phyloP scores from a whole-genome alignment of 1,139 yeast species.

The Geotrichum phurueaensis region DNA sequence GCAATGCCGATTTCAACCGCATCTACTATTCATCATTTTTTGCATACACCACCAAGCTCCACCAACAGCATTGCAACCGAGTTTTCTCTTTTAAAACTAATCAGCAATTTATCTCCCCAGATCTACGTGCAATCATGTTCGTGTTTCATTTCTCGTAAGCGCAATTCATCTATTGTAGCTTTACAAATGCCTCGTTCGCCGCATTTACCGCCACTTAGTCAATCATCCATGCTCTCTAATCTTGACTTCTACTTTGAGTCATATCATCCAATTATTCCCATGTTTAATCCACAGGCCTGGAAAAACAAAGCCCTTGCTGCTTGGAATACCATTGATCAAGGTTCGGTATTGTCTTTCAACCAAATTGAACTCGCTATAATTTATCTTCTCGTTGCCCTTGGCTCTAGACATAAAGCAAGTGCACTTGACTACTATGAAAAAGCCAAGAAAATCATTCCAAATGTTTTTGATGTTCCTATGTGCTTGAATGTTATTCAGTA shows the following conservation, averaged over 20 bases:
- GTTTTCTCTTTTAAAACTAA: background rate
- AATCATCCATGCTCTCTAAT: constrained; percentile 21
- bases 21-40: background rate
- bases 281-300: constrained; percentile 24
- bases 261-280: constrained; percentile 22
- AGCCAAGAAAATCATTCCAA: constrained; percentile 3
- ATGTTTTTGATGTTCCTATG: constrained; percentile 7
- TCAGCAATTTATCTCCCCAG: background rate
- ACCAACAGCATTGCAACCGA: background rate
- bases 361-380: constrained; percentile 24
- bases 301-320: constrained; percentile 22
- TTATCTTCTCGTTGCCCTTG: constrained; percentile 23
- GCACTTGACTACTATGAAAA: constrained; percentile 5
- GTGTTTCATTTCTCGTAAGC: background rate
- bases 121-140: background rate
- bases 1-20: background rate
- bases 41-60: background rate
- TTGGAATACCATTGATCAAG: constrained; percentile 24
- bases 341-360: constrained; percentile 12
- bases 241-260: constrained; percentile 20
- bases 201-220: constrained; percentile 17
- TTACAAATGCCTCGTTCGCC: background rate
- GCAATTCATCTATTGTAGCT: background rate
- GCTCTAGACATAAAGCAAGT: constrained; percentile 17
- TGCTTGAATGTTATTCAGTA: constrained; percentile 5